phyloP scores from a whole-genome alignment of 495 filamentous ascomycete species.

The Podospora bellae-mahoneyi region DNA sequence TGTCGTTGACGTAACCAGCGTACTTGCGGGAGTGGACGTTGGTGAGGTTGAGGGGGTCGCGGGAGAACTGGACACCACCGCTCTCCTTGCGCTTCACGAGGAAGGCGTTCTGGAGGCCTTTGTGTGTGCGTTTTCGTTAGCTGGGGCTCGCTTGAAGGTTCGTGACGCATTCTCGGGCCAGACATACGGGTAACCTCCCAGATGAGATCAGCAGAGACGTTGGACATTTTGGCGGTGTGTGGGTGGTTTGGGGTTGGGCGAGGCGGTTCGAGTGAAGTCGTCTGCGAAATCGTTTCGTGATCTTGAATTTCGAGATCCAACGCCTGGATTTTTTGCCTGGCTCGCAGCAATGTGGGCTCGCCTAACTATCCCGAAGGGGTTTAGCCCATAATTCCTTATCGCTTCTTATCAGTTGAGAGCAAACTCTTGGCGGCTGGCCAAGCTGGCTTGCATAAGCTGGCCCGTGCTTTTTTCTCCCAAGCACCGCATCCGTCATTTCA shows the following conservation, averaged over 20 bases:
- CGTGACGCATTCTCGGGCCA: not conserved
- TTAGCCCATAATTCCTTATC: slow-evolving; percentile 20
- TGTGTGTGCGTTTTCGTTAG: slow-evolving; percentile 14
- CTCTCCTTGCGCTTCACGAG: slow-evolving; percentile 80
- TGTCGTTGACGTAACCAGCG: slow-evolving; percentile 85
- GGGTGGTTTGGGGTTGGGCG: slow-evolving; percentile 27
- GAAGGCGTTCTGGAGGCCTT: slow-evolving; percentile 77
- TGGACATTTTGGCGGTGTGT: slow-evolving; percentile 46
- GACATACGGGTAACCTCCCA: slow-evolving; percentile 86
- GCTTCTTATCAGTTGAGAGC: slow-evolving; percentile 1
- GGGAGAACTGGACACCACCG: slow-evolving; percentile 83
- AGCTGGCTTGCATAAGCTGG: slow-evolving; percentile 1
- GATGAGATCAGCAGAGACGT: slow-evolving; percentile 82
- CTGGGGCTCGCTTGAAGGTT: not conserved
- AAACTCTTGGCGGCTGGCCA: not conserved
- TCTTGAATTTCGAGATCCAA: slow-evolving; percentile 34
- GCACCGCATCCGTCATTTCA: slow-evolving; percentile 18
- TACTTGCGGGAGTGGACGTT: slow-evolving; percentile 93
- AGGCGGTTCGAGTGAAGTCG: slow-evolving; percentile 33
- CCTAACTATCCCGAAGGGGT: slow-evolving; percentile 36
- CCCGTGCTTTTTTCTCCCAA: slow-evolving; percentile 11
- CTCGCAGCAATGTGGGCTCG: slow-evolving; percentile 42
- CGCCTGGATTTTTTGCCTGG: slow-evolving; percentile 30
- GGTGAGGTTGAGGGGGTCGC: slow-evolving; percentile 83
- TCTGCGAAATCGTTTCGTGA: slow-evolving; percentile 25